These are phyloP conservation scores for Colletotrichum higginsianum DNA, from an alignment of 2,329 filamentous ascomycete species.

Conservation along the genomic window DNA sequence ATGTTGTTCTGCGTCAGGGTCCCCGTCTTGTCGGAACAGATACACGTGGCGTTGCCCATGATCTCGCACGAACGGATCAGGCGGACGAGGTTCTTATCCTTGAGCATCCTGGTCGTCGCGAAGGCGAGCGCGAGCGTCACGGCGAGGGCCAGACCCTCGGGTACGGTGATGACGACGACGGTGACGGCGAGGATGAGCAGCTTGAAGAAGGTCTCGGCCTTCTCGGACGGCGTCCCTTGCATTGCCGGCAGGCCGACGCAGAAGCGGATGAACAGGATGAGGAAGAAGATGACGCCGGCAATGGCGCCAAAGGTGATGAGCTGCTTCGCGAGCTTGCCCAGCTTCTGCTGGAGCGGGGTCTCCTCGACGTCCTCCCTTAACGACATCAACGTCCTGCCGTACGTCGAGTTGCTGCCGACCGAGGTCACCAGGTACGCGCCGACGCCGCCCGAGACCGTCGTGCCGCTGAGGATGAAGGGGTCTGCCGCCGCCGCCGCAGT, in stretches of 20 bases:
- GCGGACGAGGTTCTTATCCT: slow-evolving; percentile 74
- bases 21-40: slow-evolving; percentile 78
- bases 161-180: slow-evolving; percentile 72
- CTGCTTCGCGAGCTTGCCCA: slow-evolving; percentile 83
- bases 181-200: slow-evolving; percentile 73
- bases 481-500: slow-evolving; percentile 77
- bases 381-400: slow-evolving; percentile 85
- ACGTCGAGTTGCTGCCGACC: slow-evolving; percentile 80
- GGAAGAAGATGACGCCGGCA: slow-evolving; percentile 59
- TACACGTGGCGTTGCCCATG: slow-evolving; percentile 75
- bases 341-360: slow-evolving; percentile 83
- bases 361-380: slow-evolving; percentile 83
- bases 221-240: slow-evolving; percentile 56
- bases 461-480: slow-evolving; percentile 86
- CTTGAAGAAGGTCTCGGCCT: slow-evolving; percentile 70
- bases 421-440: slow-evolving; percentile 84
- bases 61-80: slow-evolving; percentile 73
- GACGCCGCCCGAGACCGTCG: slow-evolving; percentile 82
- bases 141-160: slow-evolving; percentile 73
- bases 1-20: slow-evolving; percentile 76
- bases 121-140: slow-evolving; percentile 75
- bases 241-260: slow-evolving; percentile 51
- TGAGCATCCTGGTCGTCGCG: slow-evolving; percentile 74
- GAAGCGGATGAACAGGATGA: slow-evolving; percentile 58
- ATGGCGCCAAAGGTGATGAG: slow-evolving; percentile 66